Conservation (phyloP, 352 stramenopile species). For the Globisporangium alternatum region DNA sequence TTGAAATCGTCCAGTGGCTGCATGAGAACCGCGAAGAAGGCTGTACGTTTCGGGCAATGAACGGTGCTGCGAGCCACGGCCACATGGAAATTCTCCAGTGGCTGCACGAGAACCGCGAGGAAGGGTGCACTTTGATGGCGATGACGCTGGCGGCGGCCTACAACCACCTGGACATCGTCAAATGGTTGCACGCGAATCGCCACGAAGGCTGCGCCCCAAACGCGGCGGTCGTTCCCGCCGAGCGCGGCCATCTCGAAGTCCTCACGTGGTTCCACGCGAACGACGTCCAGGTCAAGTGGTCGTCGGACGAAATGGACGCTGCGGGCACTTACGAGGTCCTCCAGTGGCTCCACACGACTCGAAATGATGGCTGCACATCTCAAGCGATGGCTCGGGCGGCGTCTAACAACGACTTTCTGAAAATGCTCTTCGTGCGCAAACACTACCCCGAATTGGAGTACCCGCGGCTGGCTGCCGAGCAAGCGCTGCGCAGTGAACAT, state of each 20-base stretch:
- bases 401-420: background rate
- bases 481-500: background rate
- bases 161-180: background rate
- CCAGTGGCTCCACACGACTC: slow-evolving; percentile 4
- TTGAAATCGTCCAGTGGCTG: slow-evolving; percentile 2
- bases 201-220: background rate
- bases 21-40: background rate
- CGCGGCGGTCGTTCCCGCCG: background rate
- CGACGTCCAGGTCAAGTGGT: background rate
- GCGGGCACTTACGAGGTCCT: background rate
- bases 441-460: background rate
- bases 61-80: background rate
- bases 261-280: slow-evolving; percentile 12
- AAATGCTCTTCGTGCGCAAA: background rate
- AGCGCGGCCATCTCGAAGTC: slow-evolving; percentile 7
- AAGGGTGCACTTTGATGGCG: slow-evolving; percentile 18
- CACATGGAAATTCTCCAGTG: slow-evolving; percentile 4
- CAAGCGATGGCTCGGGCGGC: background rate
- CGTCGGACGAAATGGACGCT: background rate
- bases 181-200: slow-evolving; percentile 7
- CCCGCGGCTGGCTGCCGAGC: background rate
- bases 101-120: slow-evolving; percentile 4
- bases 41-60: background rate
- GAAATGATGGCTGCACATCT: background rate
- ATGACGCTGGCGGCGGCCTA: slow-evolving; percentile 7